Conservation (phyloP, 148 eudicot genomes). For the Agrostemma githago region DNA sequence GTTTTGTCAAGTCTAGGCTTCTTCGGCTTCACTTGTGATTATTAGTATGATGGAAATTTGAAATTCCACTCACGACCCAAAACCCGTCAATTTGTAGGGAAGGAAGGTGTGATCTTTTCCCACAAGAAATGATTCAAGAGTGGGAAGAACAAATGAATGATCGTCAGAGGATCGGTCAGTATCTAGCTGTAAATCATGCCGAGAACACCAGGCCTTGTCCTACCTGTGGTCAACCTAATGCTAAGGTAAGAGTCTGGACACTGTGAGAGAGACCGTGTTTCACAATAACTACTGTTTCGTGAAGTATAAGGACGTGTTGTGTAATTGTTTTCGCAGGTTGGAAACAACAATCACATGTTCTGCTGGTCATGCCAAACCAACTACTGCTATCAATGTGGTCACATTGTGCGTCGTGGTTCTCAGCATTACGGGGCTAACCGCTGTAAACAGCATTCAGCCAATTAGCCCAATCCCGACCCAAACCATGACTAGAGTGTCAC, state of each 20-base stretch:
- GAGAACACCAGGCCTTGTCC: conserved; percentile 56
- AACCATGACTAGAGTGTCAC: background rate
- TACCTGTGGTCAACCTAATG: conserved; percentile 60
- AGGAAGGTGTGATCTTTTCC: conserved; percentile 70
- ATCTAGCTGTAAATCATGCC: conserved; percentile 38
- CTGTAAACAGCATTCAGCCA: conserved; percentile 86
- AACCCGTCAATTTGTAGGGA: conserved; percentile 34
- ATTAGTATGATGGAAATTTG: background rate
- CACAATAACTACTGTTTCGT: too few species aligned
- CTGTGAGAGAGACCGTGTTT: too few species aligned
- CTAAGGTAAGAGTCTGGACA: conserved; percentile 42
- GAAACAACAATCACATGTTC: conserved; percentile 87
- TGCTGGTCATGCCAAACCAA: conserved; percentile 94
- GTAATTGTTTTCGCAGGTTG: conserved; percentile 41
- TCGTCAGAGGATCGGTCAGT: conserved; percentile 52
- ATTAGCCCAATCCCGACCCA: conserved; percentile 5
- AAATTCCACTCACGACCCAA: background rate
- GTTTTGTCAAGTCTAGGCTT: too few species aligned
- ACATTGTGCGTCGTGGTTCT: conserved; percentile 56
- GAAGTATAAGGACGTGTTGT: background rate
- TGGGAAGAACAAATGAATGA: conserved; percentile 65
- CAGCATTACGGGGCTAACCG: conserved; percentile 82
- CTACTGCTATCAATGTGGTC: conserved; percentile 74
- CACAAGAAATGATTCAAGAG: conserved; percentile 39
- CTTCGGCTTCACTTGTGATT: background rate